A percentile compares a stretch with the other conserved stretches of the same genome.
Evolutionary conservation across 345 rosid genomes (phyloP).

Genomic region (Raphanus raphanistrum): DNA sequence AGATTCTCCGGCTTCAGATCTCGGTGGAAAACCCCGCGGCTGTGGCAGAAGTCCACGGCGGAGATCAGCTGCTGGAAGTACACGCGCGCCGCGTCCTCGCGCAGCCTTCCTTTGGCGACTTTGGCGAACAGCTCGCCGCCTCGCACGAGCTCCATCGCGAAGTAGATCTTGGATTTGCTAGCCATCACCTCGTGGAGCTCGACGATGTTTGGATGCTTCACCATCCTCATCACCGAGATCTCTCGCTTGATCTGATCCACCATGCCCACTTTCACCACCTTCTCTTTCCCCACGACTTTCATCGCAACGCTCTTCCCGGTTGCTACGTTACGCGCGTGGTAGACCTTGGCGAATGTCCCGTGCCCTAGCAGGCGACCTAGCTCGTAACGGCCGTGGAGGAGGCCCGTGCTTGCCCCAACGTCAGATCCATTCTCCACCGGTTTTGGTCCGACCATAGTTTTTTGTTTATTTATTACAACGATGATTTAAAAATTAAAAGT

Average conservation of each 20-base stretch:
- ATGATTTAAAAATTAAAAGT: background rate
- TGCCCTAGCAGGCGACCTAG: constrained; percentile 82
- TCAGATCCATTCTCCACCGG: constrained; percentile 33
- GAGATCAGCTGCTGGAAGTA: constrained; percentile 85
- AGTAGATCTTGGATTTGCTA: constrained; percentile 85
- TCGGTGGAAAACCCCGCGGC: constrained; percentile 90
- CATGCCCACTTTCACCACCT: constrained; percentile 83
- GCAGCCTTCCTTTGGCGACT: constrained; percentile 62
- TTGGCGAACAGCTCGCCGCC: constrained; percentile 87
- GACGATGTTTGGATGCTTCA: constrained; percentile 75
- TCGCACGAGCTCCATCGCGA: constrained; percentile 89
- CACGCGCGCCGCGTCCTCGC: constrained; percentile 74
- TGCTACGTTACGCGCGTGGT: constrained; percentile 59
- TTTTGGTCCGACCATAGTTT: constrained; percentile 21
- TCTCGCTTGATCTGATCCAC: constrained; percentile 87
- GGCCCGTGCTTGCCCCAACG: constrained; percentile 35
- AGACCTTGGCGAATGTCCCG: constrained; percentile 91
- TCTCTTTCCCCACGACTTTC: constrained; percentile 89
- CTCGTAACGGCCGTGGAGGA: constrained; percentile 87
- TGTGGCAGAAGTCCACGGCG: constrained; percentile 86
- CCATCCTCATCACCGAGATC: constrained; percentile 96
- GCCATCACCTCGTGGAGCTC: constrained; percentile 95
- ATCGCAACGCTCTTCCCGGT: constrained; percentile 74
- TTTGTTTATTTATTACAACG: constrained; percentile 7
- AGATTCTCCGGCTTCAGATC: constrained; percentile 90